Base-by-base conservation (phyloP, 1,139 yeast species). In the Taiozyma onychis region DNA sequence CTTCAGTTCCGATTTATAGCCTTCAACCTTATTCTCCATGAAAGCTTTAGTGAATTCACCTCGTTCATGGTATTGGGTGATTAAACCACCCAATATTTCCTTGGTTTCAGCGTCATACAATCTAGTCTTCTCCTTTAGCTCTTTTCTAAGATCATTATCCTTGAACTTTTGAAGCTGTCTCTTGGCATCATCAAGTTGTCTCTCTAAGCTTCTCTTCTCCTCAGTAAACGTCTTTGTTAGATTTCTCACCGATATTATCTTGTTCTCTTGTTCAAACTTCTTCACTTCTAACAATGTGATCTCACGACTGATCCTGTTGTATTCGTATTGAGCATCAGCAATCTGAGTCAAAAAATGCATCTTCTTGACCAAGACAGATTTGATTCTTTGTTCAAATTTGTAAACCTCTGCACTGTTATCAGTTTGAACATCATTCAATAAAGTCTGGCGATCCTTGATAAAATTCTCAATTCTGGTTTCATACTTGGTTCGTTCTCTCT, bases 91-190 rank as follows among this genome's bases (percentile, higher is more conserved):
- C 44, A 84, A 62, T 8, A 65, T 64, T 7, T 60, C 69, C 47
- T 76, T 73, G 30, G 74, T 75, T 41, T 76, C 81, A 1, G 68
- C 73, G 0, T 76, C 63, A 51, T 77, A 77, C 1, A 61, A 54
- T 11, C 62, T 62, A 34, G 76, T 73, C 51, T 72, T 73, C 24
- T 66, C 66, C 53, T 71, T 72, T 53, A 81, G 72, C 45, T 66
- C 67, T 44, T 66, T 65, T 16, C 74, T 76, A 14, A 77, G 77
- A 22, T 72, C 76, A 46, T 78, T 72, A 45, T 74, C 70, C 53
- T 72, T 77, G 50, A 73, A 66, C 49, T 68, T 70, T 44, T 74
- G 74, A 48, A 77, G 74, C 43, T 67, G 68, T 24, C 63, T 58
- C 50, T 76, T 73, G 9, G 81, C 78, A 16, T 63, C 63, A 7